Conservation (phyloP, 768 basidiomycete species). For the Trametes coccinea region DNA sequence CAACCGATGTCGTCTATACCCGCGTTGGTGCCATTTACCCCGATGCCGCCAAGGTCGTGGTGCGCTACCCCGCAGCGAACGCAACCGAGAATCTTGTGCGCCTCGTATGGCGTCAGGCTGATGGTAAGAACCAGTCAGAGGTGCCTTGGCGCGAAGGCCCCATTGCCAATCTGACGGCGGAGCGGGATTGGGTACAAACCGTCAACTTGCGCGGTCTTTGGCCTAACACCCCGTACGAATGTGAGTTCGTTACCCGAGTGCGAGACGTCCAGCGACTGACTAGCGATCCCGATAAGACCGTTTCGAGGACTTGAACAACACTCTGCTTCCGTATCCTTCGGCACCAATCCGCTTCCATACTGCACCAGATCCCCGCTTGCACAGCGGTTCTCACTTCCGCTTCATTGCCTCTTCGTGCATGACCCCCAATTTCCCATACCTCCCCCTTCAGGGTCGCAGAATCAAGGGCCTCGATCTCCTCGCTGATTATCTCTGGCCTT, state of each 20-base stretch:
- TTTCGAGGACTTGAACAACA: conserved; percentile 41
- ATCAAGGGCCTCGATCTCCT: conserved; percentile 69
- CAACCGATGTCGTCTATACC: conserved; percentile 58
- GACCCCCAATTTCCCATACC: conserved; percentile 73
- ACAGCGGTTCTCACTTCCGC: conserved; percentile 56
- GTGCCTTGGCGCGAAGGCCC: conserved; percentile 58
- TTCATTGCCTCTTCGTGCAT: conserved; percentile 71
- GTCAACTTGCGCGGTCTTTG: conserved; percentile 58
- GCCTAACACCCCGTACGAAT: conserved; percentile 72
- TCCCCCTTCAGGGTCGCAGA: conserved; percentile 49
- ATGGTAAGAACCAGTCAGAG: conserved; percentile 12
- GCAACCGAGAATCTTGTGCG: conserved; percentile 35
- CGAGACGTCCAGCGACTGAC: neutral
- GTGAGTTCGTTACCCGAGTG: conserved; percentile 38
- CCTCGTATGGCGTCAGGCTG: conserved; percentile 47
- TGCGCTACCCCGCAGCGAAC: conserved; percentile 54
- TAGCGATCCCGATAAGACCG: conserved; percentile 38
- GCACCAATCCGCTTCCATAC: conserved; percentile 64
- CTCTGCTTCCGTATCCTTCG: conserved; percentile 50
- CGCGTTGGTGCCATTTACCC: conserved; percentile 72
- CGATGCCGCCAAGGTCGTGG: conserved; percentile 59
- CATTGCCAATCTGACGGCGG: conserved; percentile 40
- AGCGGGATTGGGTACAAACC: conserved; percentile 61
- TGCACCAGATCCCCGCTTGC: conserved; percentile 68
- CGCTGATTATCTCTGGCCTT: conserved; percentile 50